Evolutionary conservation across 208 protist genomes (phyloP), one percentile per base, ranked within the genome.

Genomic region (Zelonia costaricensis): DNA sequence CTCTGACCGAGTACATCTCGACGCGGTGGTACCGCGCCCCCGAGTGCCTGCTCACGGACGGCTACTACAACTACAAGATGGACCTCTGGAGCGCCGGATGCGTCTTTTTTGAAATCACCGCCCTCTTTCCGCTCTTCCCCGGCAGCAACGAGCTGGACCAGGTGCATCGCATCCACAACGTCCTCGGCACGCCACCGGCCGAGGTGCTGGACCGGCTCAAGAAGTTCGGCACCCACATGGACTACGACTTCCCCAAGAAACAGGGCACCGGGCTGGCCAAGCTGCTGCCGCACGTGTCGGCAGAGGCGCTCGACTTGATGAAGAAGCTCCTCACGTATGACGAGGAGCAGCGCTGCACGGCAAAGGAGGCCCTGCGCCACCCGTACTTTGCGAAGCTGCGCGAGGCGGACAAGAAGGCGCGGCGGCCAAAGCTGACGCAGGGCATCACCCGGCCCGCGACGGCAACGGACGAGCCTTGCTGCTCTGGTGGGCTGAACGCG

Each of bases 11-110:
- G 68, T 97, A 97, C 74, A 94, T 97, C 56, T 93, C 92, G 10
- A 97, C 89, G 0, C 72, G 95, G 43, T 98, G 95, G 93, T 98
- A 97, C 70, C 87, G 93, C 33, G 89, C 95, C 18, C 95, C 93
- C 7, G 93, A 97, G 78, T 94, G 95, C 69, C 55, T 97, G 44
- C 74, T 97, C 27, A 93, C 87, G 10, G 72, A 91, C 57, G 92
- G 86, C 27, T 88, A 90, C 59, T 97, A 97, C 76, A 91, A 73
- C 70, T 86, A 82, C 66, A 93, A 94, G 73, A 94, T 97, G 86
- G 93, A 97, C 44, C 27, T 97, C 22, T 97, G 93, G 91, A 86
- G 80, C 53, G 82, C 69, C 8, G 93, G 93, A 5, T 97, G 93
- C 62, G 82, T 96, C 16, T 84, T 96, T 23, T 93, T 91, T 52